These are phyloP conservation scores for Fusarium sulawesiense DNA, from an alignment of 2,329 filamentous ascomycete genomes.

Conservation along the genomic window DNA sequence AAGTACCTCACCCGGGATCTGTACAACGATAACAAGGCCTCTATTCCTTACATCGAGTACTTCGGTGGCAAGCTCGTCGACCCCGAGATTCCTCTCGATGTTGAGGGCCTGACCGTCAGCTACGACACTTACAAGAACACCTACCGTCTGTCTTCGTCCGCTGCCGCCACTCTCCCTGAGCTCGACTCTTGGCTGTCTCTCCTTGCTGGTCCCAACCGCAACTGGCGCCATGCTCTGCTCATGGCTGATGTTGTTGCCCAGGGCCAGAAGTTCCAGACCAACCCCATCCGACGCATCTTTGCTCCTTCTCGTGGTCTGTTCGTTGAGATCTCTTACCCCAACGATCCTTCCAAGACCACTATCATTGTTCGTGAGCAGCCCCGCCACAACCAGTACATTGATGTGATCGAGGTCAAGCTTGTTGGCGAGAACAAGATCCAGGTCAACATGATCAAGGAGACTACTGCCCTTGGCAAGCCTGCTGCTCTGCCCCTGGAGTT, in stretches of 20 bases:
- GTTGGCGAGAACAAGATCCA: constrained; percentile 81
- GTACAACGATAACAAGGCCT: constrained; percentile 77
- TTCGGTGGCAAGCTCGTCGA: constrained; percentile 90
- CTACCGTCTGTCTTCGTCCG: constrained; percentile 83
- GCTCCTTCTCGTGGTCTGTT: constrained; percentile 86
- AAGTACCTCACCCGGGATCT: constrained; percentile 80
- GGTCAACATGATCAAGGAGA: constrained; percentile 92
- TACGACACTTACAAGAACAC: constrained; percentile 82
- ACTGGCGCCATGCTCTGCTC: constrained; percentile 95
- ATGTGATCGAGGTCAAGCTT: constrained; percentile 87
- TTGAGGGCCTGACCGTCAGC: constrained; percentile 87
- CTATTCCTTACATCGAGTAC: constrained; percentile 90
- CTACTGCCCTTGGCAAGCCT: constrained; percentile 84
- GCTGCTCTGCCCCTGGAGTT: constrained; percentile 89
- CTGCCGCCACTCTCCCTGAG: constrained; percentile 79
- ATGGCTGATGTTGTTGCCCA: constrained; percentile 94
- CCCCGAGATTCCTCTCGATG: constrained; percentile 75
- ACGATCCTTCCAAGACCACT: constrained; percentile 83
- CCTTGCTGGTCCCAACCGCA: constrained; percentile 85
- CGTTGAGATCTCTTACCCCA: constrained; percentile 86
- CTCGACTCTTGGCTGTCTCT: constrained; percentile 88
- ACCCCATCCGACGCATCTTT: constrained; percentile 93
- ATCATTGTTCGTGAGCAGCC: constrained; percentile 91
- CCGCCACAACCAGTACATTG: constrained; percentile 84
- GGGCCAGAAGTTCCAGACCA: constrained; percentile 96